A percentile compares a stretch with the other conserved stretches of the same genome.
These are phyloP conservation scores for Mycena belliarum DNA, from an alignment of 768 basidiomycete species.

Conservation along the genomic window DNA sequence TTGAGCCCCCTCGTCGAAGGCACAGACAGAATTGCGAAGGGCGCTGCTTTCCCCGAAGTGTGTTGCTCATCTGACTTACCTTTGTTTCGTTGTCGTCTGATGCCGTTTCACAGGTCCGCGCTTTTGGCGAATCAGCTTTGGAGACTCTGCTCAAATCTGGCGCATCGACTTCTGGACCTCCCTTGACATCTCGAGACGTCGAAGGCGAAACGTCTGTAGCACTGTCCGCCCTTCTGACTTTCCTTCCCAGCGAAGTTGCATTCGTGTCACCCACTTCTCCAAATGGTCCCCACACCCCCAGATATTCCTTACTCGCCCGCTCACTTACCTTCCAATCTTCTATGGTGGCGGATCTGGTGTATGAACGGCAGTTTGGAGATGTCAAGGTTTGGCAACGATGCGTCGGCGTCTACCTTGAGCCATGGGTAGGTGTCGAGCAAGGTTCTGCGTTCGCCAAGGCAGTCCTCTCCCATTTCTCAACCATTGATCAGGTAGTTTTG, in stretches of 20 bases:
- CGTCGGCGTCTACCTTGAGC: slow-evolving; percentile 66
- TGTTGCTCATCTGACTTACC: slow-evolving; percentile 25
- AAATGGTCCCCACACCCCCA: slow-evolving; percentile 55
- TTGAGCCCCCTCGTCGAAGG: slow-evolving; percentile 86
- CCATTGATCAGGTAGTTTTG: slow-evolving; percentile 64
- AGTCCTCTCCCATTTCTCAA: slow-evolving; percentile 71
- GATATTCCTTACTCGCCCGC: slow-evolving; percentile 56
- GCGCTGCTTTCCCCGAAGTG: slow-evolving; percentile 95
- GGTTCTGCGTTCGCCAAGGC: slow-evolving; percentile 57
- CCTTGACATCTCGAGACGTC: slow-evolving; percentile 71
- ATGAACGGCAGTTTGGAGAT: slow-evolving; percentile 57
- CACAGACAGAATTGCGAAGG: slow-evolving; percentile 84
- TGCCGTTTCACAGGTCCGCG: slow-evolving; percentile 63
- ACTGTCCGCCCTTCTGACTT: slow-evolving; percentile 55
- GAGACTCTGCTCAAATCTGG: slow-evolving; percentile 81
- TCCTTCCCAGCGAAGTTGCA: slow-evolving; percentile 54
- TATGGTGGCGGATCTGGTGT: slow-evolving; percentile 76
- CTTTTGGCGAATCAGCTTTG: slow-evolving; percentile 85
- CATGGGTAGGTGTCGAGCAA: slow-evolving; percentile 65
- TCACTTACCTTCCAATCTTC: slow-evolving; percentile 73
- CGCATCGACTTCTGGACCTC: slow-evolving; percentile 72
- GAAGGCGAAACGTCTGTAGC: slow-evolving; percentile 60
- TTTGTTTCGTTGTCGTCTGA: not conserved
- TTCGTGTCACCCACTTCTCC: slow-evolving; percentile 41
- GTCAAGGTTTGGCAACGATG: slow-evolving; percentile 64